phyloP scores from a whole-genome alignment of 2,329 filamentous ascomycete genomes.

The Fusarium metavorans region DNA sequence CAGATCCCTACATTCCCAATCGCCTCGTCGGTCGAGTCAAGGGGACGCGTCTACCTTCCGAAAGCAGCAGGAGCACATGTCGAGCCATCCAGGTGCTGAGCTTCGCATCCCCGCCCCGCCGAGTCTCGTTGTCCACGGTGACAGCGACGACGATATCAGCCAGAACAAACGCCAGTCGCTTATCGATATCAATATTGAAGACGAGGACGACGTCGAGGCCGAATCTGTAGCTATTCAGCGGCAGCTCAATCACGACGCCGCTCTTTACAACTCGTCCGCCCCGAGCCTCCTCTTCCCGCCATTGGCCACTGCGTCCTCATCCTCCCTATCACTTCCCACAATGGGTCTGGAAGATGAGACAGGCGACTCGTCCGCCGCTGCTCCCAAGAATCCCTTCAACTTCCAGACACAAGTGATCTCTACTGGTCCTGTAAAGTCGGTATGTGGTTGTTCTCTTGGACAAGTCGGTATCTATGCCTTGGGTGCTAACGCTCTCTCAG shows the following conservation, averaged over 20 bases:
- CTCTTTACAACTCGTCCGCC: slow-evolving; percentile 26
- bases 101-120: slow-evolving; percentile 39
- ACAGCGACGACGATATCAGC: slow-evolving; percentile 33
- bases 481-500: slow-evolving; percentile 55
- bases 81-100: slow-evolving; percentile 35
- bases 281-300: slow-evolving; percentile 37
- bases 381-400: slow-evolving; percentile 83
- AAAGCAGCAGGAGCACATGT: slow-evolving; percentile 37
- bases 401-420: slow-evolving; percentile 87
- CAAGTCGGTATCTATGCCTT: not conserved
- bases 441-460: slow-evolving; percentile 55
- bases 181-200: slow-evolving; percentile 17
- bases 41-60: slow-evolving; percentile 24
- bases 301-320: slow-evolving; percentile 20
- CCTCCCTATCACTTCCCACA: slow-evolving; percentile 26
- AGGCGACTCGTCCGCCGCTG: slow-evolving; percentile 36
- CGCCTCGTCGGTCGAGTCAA: slow-evolving; percentile 17
- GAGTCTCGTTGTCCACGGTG: slow-evolving; percentile 41
- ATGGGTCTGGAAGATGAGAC: slow-evolving; percentile 35
- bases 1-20: slow-evolving; percentile 2
- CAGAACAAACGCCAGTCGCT: slow-evolving; percentile 5
- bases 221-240: slow-evolving; percentile 17
- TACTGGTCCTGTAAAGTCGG: slow-evolving; percentile 81
- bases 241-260: slow-evolving; percentile 33
- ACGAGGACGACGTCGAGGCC: slow-evolving; percentile 5